phyloP scores from a whole-genome alignment of 371 early-diverging fungal genomes.

The Syncephalastrum monosporum region DNA sequence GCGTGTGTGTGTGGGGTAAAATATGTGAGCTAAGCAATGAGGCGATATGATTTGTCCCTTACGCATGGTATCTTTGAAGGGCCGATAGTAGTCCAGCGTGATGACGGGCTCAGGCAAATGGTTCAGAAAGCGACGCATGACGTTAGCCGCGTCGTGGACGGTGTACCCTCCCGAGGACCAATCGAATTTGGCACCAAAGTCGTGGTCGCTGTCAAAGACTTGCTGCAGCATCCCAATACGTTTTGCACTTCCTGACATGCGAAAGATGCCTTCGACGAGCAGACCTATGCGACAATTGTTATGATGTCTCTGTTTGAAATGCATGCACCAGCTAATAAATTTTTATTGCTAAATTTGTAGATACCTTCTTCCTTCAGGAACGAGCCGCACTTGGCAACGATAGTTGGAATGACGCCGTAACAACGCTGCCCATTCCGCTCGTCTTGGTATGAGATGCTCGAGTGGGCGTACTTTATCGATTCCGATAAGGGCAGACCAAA shows the following conservation, averaged over 20 bases:
- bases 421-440: constrained; percentile 21
- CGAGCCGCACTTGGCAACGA: constrained; percentile 58
- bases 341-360: background rate
- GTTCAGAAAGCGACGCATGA: constrained; percentile 66
- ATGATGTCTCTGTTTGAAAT: background rate
- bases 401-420: constrained; percentile 51
- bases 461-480: constrained; percentile 38
- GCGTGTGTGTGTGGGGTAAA: background rate
- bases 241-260: constrained; percentile 64
- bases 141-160: constrained; percentile 65
- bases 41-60: constrained; percentile 8
- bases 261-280: constrained; percentile 57
- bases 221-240: constrained; percentile 55
- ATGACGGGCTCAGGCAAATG: constrained; percentile 64
- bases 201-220: constrained; percentile 55
- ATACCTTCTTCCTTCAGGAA: constrained; percentile 56
- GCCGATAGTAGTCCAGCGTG: constrained; percentile 46
- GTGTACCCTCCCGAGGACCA: constrained; percentile 52
- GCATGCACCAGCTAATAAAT: background rate
- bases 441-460: constrained; percentile 36
- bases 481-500: constrained; percentile 39
- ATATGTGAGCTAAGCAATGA: background rate
- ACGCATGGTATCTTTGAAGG: constrained; percentile 55
- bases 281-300: constrained; percentile 23
- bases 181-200: constrained; percentile 50